phyloP scores from a whole-genome alignment of 805 yeast species.

The Candida vartiovaarae region DNA sequence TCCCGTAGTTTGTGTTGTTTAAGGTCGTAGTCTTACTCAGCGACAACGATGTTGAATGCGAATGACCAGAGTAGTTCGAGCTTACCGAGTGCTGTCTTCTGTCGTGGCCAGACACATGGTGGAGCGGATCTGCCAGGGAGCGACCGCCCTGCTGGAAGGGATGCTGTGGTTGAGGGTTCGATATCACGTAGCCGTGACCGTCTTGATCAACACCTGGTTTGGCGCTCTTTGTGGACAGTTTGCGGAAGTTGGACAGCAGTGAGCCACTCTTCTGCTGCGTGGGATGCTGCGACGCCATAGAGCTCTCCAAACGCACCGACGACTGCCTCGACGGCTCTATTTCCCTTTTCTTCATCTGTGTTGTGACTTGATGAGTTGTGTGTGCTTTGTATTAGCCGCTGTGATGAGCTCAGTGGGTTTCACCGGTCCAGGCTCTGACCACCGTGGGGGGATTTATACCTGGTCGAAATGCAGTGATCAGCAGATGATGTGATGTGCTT shows the following conservation, averaged over 20 bases:
- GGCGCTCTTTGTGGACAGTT: constrained; percentile 17
- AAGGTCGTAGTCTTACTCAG: constrained; percentile 21
- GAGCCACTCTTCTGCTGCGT: constrained; percentile 13
- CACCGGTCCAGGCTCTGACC: too few species aligned
- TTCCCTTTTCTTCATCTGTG: constrained; percentile 9
- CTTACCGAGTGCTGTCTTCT: constrained; percentile 18
- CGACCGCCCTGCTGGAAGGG: constrained; percentile 2
- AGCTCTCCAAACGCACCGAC: constrained; percentile 4
- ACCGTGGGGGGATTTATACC: too few species aligned
- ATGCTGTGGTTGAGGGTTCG: constrained; percentile 21
- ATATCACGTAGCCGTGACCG: constrained; percentile 11
- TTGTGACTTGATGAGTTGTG: not conserved
- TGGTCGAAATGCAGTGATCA: too few species aligned
- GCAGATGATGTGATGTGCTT: too few species aligned
- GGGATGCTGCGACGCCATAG: too few species aligned
- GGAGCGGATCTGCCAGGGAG: constrained; percentile 1
- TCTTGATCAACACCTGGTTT: constrained; percentile 9
- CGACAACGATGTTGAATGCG: constrained; percentile 20
- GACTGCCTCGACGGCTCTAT: constrained; percentile 3
- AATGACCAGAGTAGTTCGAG: constrained; percentile 18
- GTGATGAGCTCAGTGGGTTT: too few species aligned
- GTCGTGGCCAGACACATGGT: constrained; percentile 2
- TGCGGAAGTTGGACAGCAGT: constrained; percentile 22
- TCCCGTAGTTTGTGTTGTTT: constrained; percentile 16
- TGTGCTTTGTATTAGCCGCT: too few species aligned